phyloP scores from a whole-genome alignment of 441 rosid species.

The Gossypium aridum region DNA sequence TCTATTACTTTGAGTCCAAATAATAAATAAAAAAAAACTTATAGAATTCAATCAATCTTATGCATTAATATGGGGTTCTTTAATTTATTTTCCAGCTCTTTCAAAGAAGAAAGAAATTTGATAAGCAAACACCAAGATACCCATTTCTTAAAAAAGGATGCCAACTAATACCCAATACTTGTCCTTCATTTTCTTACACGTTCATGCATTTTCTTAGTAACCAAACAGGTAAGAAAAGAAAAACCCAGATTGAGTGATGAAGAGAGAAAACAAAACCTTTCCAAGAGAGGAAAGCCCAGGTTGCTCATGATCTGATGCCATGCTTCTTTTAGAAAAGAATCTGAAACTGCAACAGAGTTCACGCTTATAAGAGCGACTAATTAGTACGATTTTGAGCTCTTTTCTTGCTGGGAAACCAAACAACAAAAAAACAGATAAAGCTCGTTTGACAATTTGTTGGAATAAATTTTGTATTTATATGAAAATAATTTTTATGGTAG shows the following conservation, averaged over 20 bases:
- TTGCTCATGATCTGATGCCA: conserved; percentile 61
- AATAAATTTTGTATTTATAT: not conserved
- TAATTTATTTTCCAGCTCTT: not conserved
- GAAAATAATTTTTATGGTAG: not conserved
- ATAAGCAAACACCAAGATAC: not conserved
- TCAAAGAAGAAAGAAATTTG: too few relatives aligned
- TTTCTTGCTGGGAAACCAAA: not conserved
- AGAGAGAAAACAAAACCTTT: conserved; percentile 37
- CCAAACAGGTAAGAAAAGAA: not conserved
- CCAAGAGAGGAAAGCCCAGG: conserved; percentile 32
- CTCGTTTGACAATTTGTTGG: not conserved
- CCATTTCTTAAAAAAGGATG: not conserved
- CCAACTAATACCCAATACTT: not conserved
- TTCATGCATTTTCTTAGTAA: conserved; percentile 8
- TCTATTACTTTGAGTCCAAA: not conserved
- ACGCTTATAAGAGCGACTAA: not conserved
- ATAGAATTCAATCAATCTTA: not conserved
- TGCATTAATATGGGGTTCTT: not conserved
- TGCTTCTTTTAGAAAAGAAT: conserved; percentile 11
- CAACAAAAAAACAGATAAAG: not conserved
- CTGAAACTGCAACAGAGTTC: not conserved
- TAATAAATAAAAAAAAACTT: not conserved
- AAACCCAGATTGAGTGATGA: not conserved
- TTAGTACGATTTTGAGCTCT: not conserved
- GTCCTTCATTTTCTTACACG: not conserved